Conservation (phyloP, 345 rosid genomes). For the Populus deltoides region DNA sequence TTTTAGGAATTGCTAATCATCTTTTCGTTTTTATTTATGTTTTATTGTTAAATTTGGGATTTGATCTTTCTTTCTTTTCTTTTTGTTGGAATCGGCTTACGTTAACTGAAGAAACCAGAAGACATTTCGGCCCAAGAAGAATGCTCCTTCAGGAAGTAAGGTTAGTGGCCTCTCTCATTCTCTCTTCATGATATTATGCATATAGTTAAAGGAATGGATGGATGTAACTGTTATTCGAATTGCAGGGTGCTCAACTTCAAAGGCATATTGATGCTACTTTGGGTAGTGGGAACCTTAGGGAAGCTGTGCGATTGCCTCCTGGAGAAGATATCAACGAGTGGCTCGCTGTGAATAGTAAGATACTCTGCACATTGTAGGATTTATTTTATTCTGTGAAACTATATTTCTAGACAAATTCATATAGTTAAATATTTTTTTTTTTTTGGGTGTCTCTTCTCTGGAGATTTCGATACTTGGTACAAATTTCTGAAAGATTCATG, state of each 20-base stretch:
- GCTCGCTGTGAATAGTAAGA: constrained; percentile 71
- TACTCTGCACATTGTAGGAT: not conserved
- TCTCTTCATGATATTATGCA: not conserved
- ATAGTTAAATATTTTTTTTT: too few relatives aligned
- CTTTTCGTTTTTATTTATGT: too few relatives aligned
- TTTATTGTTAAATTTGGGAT: not conserved
- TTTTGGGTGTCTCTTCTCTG: too few relatives aligned
- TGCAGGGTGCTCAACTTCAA: constrained; percentile 69
- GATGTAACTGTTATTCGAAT: not conserved
- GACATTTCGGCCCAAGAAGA: constrained; percentile 69
- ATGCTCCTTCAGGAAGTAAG: constrained; percentile 67
- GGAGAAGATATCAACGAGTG: constrained; percentile 75
- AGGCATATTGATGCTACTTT: constrained; percentile 64
- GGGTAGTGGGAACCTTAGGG: constrained; percentile 73
- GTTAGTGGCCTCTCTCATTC: constrained; percentile 21
- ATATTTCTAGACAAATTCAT: not conserved
- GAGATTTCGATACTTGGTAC: too few relatives aligned
- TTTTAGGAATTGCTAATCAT: too few relatives aligned
- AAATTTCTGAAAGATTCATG: too few relatives aligned
- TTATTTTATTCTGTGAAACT: not conserved
- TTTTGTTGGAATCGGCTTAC: not conserved
- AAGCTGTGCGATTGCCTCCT: constrained; percentile 64
- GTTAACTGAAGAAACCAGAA: constrained; percentile 52
- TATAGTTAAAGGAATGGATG: not conserved
- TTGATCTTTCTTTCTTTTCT: not conserved